Evolutionary conservation across 225 moss, liverwort and hornwort genomes (phyloP).

Genomic region (Takakia lepidozioides): DNA sequence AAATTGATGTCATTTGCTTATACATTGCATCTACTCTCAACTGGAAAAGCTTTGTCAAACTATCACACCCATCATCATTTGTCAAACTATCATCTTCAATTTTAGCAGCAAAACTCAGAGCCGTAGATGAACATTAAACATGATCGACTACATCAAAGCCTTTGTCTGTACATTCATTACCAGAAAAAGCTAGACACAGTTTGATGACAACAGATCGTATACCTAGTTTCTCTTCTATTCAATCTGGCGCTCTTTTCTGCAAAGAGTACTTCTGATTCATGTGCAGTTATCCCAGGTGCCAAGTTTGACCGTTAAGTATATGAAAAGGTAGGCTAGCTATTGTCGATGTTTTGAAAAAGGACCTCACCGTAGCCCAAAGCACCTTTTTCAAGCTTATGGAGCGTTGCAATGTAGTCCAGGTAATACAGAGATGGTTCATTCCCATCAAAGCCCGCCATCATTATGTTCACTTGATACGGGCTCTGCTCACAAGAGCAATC

Average conservation of each 20-base stretch:
- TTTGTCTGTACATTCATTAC: too few relatives aligned
- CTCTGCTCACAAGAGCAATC: too few relatives aligned
- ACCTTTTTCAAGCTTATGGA: constrained; percentile 74
- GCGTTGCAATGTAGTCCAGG: constrained; percentile 75
- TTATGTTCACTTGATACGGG: constrained; percentile 83
- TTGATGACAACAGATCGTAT: not conserved
- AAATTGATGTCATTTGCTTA: too few relatives aligned
- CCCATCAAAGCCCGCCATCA: constrained; percentile 74
- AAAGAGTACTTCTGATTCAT: not conserved
- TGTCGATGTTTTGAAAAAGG: too few relatives aligned
- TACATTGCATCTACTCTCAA: too few relatives aligned
- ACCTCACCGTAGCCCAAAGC: constrained; percentile 72
- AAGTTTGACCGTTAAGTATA: too few relatives aligned
- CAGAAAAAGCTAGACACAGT: not conserved
- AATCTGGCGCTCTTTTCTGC: too few relatives aligned
- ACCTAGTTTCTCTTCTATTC: not conserved
- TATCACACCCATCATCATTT: too few relatives aligned
- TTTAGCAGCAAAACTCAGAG: not conserved
- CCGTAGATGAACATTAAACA: not conserved
- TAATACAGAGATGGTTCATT: constrained; percentile 70
- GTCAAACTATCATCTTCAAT: not conserved
- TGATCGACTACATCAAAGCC: not conserved
- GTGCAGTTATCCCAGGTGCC: too few relatives aligned
- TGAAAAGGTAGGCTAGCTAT: too few relatives aligned
- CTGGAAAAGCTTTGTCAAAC: too few relatives aligned